These are phyloP conservation scores for Parafenestella ontariensis DNA, from an alignment of 2,329 filamentous ascomycete species.

Conservation along the genomic window DNA sequence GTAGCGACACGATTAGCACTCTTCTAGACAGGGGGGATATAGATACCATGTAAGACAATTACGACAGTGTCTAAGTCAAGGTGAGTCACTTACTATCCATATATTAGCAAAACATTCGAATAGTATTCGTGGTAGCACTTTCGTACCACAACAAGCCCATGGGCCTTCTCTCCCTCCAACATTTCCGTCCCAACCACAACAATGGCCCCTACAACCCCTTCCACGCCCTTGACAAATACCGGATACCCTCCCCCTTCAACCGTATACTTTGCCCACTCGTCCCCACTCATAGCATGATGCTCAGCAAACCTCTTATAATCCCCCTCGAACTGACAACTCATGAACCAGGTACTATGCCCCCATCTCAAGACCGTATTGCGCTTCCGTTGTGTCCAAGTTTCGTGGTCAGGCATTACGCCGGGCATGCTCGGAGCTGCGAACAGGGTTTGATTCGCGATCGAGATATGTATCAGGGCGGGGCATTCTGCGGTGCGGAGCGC, in stretches of 20 bases:
- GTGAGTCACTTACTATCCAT: no score
- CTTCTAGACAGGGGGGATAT: no score
- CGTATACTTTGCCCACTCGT: conserved; percentile 67
- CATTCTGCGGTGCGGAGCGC: conserved; percentile 64
- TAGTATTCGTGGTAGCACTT: no score
- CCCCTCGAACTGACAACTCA: conserved; percentile 72
- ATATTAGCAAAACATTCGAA: no score
- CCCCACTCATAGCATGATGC: conserved; percentile 66
- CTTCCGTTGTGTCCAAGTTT: conserved; percentile 70
- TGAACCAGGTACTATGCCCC: conserved; percentile 73
- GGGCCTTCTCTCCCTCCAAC: conserved; percentile 78
- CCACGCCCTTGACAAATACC: conserved; percentile 73
- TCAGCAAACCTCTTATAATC: conserved; percentile 70
- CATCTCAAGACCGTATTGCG: conserved; percentile 74
- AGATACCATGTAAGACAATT: no score
- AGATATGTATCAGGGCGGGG: conserved; percentile 69
- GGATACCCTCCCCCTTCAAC: conserved; percentile 82
- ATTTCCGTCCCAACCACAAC: conserved; percentile 76
- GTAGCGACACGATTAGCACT: no score
- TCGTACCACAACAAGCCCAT: conserved; percentile 75
- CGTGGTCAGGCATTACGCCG: conserved; percentile 74
- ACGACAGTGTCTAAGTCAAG: no score
- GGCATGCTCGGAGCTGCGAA: conserved; percentile 74
- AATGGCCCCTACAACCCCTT: conserved; percentile 77
- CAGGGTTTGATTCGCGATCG: conserved; percentile 67